Conservation (phyloP, 768 basidiomycete species). For the Boletus rufocinnamomeus region DNA sequence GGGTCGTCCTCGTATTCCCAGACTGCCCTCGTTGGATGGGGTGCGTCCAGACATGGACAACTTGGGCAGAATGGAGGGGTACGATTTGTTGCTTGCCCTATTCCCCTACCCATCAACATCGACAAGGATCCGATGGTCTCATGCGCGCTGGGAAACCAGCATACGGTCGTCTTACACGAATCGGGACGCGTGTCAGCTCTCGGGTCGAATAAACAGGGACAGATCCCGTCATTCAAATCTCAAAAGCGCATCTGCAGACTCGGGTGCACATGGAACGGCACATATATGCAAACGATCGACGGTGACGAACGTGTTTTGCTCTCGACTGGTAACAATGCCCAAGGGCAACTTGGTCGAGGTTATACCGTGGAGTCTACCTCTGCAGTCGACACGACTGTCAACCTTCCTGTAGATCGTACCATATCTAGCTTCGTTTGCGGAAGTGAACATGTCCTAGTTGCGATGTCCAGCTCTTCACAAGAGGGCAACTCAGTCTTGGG, state of each 20-base stretch:
- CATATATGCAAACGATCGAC: conserved; percentile 46
- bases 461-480: conserved; percentile 19
- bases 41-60: conserved; percentile 82
- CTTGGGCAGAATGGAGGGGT: conserved; percentile 47
- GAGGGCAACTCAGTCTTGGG: conserved; percentile 58
- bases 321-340: conserved; percentile 54
- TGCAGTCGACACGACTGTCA: conserved; percentile 9
- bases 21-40: conserved; percentile 72
- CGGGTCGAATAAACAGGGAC: conserved; percentile 76
- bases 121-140: conserved; percentile 35
- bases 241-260: conserved; percentile 36
- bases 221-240: conserved; percentile 46
- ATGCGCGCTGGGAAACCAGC: conserved; percentile 53
- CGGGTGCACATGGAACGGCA: conserved; percentile 81
- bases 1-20: conserved; percentile 17
- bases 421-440: conserved; percentile 61
- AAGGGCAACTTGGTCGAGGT: conserved; percentile 66
- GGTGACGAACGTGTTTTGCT: conserved; percentile 35
- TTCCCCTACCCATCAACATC: conserved; percentile 37
- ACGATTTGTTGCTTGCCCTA: conserved; percentile 25
- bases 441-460: conserved; percentile 78
- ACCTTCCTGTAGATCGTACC: conserved; percentile 28
- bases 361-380: neutral
- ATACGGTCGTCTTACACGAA: conserved; percentile 44
- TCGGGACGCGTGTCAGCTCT: conserved; percentile 52